Base-by-base conservation (phyloP, 331 rosid genomes). In the Pyracantha coccinea region DNA sequence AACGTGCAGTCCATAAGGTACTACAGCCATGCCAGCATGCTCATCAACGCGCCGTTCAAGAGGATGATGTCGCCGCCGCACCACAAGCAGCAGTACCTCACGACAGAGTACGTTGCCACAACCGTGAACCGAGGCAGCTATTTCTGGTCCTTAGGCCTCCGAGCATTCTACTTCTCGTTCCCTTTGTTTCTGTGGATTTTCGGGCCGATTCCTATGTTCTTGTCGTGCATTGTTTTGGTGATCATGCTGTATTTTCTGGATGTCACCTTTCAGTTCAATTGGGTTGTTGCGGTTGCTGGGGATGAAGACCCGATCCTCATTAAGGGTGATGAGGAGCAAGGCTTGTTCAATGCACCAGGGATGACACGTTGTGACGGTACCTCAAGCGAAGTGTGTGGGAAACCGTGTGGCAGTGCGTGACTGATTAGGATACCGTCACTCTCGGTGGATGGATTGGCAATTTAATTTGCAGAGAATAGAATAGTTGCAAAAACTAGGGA, bases 1-100 rank as follows among this genome's bases (percentile, higher is more conserved):
- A 95, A 86, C 63, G 97, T 90, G 25, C 99, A 92, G 57, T 95
- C 99, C 54, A 85, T 95, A 74, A 88, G 97, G 78, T 95, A 87
- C 73, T 89, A 86, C 13, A 95, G 96, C 80, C 97, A 95, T 75
- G 97, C 96, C 4, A 89, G 87, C 70, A 87, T 90, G 60, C 96
- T 95, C 27, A 89, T 94, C 82, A 94, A 94, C 68, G 87, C 88
- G 28, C 97, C 97, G 0, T 87, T 86, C 81, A 85, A 85, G 86
- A 88, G 83, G 68, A 67, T 87, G 8, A 1, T 41, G 50, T 41
- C 1, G 50, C 71, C 86, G 0, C 23, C 73, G 1, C 84, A 73
- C 19, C 77, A n/a, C 3, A 75, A 81, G 65, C 82, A 85, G 25
- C 92, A 66, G 14, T 57, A 66, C 29, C 83, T 90, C 28, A 87